Percentiles rank a stretch among this genome's conserved stretches.
These are phyloP conservation scores for Lactifluus hygrophoroides DNA, from an alignment of 768 basidiomycete genomes.

Conservation along the genomic window DNA sequence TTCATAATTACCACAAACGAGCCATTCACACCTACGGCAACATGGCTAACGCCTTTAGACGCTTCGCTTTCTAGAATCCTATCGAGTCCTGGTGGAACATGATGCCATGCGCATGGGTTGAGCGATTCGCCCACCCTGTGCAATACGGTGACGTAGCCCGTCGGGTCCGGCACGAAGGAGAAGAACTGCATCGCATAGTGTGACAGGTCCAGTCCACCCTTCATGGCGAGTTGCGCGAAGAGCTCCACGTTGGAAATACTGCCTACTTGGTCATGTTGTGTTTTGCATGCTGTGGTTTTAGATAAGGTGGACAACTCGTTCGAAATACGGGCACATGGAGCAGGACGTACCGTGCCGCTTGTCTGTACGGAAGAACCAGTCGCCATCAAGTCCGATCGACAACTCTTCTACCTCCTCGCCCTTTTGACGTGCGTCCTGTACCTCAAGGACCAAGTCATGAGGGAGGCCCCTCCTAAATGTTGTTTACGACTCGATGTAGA, in stretches of 20 bases:
- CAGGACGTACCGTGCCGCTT: constrained; percentile 3
- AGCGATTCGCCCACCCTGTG: constrained; percentile 1
- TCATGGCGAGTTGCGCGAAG: background rate
- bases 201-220: background rate
- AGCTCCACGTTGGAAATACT: constrained; percentile 2
- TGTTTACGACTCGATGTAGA: background rate
- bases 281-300: constrained; percentile 3
- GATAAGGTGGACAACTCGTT: background rate
- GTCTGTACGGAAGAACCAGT: constrained; percentile 13
- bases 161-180: constrained; percentile 2
- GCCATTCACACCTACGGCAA: constrained; percentile 2
- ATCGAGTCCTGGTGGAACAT: background rate
- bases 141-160: constrained; percentile 4
- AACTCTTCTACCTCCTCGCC: constrained; percentile 5
- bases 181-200: constrained; percentile 7
- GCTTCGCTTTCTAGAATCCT: background rate
- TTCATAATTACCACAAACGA: constrained; percentile 8
- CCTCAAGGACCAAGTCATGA: background rate
- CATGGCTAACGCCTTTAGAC: constrained; percentile 5
- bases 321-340: background rate
- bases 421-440: background rate
- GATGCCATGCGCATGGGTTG: constrained; percentile 5
- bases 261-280: background rate
- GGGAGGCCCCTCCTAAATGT: constrained; percentile 5
- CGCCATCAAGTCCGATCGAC: constrained; percentile 10